Evolutionary conservation across 140 eudicot genomes (phyloP).

Genomic region (Erigeron philadelphicus): DNA sequence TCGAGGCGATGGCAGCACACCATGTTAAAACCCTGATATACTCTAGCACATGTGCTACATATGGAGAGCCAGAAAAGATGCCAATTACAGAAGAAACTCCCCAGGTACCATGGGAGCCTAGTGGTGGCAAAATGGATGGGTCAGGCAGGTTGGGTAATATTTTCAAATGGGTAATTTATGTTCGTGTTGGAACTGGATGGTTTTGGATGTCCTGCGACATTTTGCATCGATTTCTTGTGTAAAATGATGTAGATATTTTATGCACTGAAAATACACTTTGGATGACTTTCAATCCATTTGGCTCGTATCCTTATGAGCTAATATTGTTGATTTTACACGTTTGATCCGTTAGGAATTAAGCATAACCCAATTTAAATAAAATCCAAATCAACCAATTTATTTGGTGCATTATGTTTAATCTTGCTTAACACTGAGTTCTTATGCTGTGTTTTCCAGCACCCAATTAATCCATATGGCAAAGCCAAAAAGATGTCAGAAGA

Average conservation of each 20-base stretch:
- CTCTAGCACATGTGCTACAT: conserved; percentile 92
- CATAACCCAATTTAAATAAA: background rate
- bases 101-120: conserved; percentile 40
- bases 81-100: conserved; percentile 91
- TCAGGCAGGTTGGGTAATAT: background rate
- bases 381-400: conserved; percentile 2
- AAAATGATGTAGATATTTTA: too few relatives aligned
- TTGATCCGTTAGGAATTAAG: background rate
- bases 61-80: conserved; percentile 92
- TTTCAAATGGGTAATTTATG: background rate
- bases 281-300: too few relatives aligned
- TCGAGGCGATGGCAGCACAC: conserved; percentile 74
- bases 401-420: background rate
- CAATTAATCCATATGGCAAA: conserved; percentile 85
- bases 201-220: background rate
- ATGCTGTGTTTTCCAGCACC: conserved; percentile 40
- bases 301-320: too few relatives aligned
- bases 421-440: conserved; percentile 7
- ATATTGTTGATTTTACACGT: background rate
- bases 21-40: conserved; percentile 66
- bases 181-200: background rate
- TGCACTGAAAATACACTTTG: too few relatives aligned
- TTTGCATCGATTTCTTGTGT: background rate
- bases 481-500: conserved; percentile 97
- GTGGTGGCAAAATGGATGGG: background rate